Percentiles rank a stretch among this genome's conserved stretches.
Conservation (phyloP, 2,329 filamentous ascomycete species). For the Fusarium hainanense region DNA sequence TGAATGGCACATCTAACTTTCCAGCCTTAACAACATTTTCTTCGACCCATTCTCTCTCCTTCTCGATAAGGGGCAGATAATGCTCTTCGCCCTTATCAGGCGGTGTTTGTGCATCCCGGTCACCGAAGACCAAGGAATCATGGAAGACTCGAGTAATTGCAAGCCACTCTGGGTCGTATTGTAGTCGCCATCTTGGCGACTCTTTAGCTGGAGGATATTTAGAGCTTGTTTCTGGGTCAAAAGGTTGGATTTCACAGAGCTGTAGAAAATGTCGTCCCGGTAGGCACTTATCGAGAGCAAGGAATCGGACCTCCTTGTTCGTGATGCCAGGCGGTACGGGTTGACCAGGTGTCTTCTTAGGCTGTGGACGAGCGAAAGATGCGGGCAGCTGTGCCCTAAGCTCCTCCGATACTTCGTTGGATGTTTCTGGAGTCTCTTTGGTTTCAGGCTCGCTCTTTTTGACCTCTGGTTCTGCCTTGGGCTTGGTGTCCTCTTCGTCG, state of each 20-base stretch:
- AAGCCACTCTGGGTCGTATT: constrained; percentile 95
- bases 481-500: constrained; percentile 45
- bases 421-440: constrained; percentile 27
- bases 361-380: constrained; percentile 68
- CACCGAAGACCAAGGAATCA: constrained; percentile 70
- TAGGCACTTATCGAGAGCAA: constrained; percentile 92
- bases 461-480: background rate
- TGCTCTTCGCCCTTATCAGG: constrained; percentile 73
- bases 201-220: constrained; percentile 34
- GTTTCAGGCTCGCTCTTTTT: constrained; percentile 1
- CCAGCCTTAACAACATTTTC: constrained; percentile 73
- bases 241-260: constrained; percentile 71
- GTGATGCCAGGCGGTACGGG: constrained; percentile 77
- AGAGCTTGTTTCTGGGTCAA: constrained; percentile 50
- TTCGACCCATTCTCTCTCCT: constrained; percentile 82
- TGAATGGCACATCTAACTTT: constrained; percentile 76
- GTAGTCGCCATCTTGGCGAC: constrained; percentile 65
- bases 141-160: constrained; percentile 90
- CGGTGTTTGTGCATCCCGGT: constrained; percentile 63
- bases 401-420: constrained; percentile 65
- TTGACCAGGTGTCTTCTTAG: constrained; percentile 62
- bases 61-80: constrained; percentile 75
- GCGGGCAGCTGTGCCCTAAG: constrained; percentile 80
- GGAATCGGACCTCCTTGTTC: constrained; percentile 84
- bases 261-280: constrained; percentile 85